Percentiles rank a stretch among this genome's conserved stretches.
phyloP scores from a whole-genome alignment of 2,329 filamentous ascomycete genomes.

The Botrytis pseudocinerea region DNA sequence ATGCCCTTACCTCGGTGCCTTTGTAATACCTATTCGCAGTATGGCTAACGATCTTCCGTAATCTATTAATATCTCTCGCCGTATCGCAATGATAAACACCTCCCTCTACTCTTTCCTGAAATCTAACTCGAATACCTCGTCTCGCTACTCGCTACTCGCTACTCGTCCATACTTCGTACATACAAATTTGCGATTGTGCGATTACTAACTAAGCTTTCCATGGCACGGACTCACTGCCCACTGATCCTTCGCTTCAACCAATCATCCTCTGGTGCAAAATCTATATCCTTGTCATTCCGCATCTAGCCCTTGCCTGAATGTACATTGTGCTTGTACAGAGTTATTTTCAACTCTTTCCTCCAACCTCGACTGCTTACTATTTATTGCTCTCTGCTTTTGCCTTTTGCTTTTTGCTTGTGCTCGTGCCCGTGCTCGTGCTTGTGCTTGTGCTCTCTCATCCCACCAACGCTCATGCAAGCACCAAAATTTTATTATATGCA shows the following conservation, averaged over 20 bases:
- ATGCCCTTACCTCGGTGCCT: background rate
- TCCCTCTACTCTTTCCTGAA: background rate
- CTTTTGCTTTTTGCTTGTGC: background rate
- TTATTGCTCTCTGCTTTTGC: background rate
- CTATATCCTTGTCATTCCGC: background rate
- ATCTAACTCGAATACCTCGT: background rate
- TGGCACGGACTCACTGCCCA: background rate
- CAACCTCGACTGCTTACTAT: no score
- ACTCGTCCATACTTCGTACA: background rate
- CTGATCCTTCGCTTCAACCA: background rate
- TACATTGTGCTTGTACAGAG: no score
- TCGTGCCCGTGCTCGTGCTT: background rate
- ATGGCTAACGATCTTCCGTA: background rate
- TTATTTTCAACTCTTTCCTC: background rate
- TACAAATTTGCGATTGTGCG: background rate
- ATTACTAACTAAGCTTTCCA: constrained; percentile 1
- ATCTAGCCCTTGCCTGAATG: constrained; percentile 3
- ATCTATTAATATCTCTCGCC: background rate
- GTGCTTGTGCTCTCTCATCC: background rate
- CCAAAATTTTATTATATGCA: constrained; percentile 4
- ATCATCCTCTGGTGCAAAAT: background rate
- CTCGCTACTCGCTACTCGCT: background rate
- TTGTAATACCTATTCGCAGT: background rate
- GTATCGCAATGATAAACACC: background rate
- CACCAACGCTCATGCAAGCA: background rate